Conservation (phyloP, 306 rosid species). For the Dryas drummondii region DNA sequence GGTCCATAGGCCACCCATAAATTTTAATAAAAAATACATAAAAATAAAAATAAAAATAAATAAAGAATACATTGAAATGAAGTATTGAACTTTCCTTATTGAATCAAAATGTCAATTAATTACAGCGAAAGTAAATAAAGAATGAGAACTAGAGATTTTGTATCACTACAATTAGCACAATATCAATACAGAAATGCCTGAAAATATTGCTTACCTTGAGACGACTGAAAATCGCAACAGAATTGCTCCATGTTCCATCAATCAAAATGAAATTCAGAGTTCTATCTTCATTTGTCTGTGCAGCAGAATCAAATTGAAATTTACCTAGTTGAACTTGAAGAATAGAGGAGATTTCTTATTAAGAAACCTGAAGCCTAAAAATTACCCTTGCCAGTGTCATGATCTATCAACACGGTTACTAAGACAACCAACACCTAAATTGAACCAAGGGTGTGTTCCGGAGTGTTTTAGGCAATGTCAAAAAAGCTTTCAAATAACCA, state of each 20-base stretch:
- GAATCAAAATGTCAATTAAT: too few species aligned
- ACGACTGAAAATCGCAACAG: conserved; percentile 91
- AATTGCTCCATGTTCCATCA: conserved; percentile 99
- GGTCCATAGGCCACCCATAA: too few species aligned
- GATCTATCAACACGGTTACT: not conserved
- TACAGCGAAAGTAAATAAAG: too few species aligned
- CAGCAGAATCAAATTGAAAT: conserved; percentile 38
- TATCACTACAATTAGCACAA: too few species aligned
- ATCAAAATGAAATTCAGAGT: conserved; percentile 76
- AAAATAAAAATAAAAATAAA: too few species aligned
- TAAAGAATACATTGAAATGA: too few species aligned
- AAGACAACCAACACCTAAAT: not conserved
- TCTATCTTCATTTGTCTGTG: conserved; percentile 57
- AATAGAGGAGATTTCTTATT: conserved; percentile 15
- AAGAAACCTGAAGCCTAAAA: conserved; percentile 26
- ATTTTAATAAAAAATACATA: too few species aligned
- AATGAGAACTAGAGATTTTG: too few species aligned
- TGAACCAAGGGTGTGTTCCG: not conserved
- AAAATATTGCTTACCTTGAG: conserved; percentile 58
- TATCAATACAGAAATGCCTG: conserved; percentile 12
- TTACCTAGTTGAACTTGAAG: conserved; percentile 34
- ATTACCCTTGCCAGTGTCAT: not conserved
- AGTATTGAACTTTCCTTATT: too few species aligned
- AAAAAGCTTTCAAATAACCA: not conserved
- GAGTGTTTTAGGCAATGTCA: not conserved